Conservation (phyloP, 805 yeast species). For the Ogataea siamensis region DNA sequence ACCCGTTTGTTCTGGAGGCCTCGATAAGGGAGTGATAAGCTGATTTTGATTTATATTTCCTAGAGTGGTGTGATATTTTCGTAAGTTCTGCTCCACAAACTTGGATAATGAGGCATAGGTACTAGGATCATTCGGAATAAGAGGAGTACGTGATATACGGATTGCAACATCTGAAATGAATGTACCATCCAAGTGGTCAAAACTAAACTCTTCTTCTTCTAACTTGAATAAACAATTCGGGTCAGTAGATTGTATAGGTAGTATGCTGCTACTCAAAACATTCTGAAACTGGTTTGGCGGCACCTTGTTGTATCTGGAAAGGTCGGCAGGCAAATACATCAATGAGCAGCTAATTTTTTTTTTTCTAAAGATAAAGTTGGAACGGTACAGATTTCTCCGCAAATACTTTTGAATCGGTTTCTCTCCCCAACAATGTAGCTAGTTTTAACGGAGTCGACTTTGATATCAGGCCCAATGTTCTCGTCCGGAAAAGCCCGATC, state of each 20-base stretch:
- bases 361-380: not conserved
- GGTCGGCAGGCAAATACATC: conserved; percentile 36
- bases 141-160: conserved; percentile 37
- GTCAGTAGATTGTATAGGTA: conserved; percentile 36
- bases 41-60: conserved; percentile 38
- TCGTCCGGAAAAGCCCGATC: too few species aligned
- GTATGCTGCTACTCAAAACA: conserved; percentile 29
- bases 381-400: too few species aligned
- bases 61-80: conserved; percentile 36
- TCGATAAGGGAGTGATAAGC: conserved; percentile 38
- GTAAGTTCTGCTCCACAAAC: conserved; percentile 44
- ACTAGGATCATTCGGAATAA: conserved; percentile 41
- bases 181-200: conserved; percentile 33
- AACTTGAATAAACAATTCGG: conserved; percentile 33
- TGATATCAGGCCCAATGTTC: too few species aligned
- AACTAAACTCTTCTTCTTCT: conserved; percentile 32
- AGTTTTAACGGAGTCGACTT: too few species aligned
- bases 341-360: not conserved
- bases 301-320: conserved; percentile 26
- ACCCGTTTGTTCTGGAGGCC: conserved; percentile 34
- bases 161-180: conserved; percentile 33
- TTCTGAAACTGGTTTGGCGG: conserved; percentile 29
- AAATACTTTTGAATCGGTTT: too few species aligned
- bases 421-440: too few species aligned
- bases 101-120: conserved; percentile 53